Evolutionary conservation across 495 filamentous ascomycete species (phyloP), one percentile per base, ranked within the genome.

Genomic region (Paragyromitra xinjiangensis): DNA sequence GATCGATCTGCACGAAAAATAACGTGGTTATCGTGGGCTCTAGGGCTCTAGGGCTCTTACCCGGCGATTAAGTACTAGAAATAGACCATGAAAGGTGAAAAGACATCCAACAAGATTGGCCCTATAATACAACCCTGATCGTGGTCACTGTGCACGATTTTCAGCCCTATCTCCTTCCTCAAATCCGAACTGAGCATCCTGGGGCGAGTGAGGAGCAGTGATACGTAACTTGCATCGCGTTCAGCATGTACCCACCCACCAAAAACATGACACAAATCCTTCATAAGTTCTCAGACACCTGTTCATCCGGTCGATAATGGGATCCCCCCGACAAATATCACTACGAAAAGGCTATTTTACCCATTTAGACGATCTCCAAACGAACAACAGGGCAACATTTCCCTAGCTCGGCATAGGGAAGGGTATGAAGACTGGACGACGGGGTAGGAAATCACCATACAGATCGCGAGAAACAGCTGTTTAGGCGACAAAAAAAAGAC

Each of bases 131-230:
- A 39, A 39, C 26, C 58, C 26, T 62, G 58, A 34, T 69, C 67
- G 67, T 69, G 53, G 67, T 34, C 22, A 62, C 34, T 44, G 45
- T 61, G 67, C 37, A 70, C 3, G 9, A 16, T 59, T 12, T 37
- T 37, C 67, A 70, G 67, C 67, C 67, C 67, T 70, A 70, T 61
- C 22, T 39, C 26, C 67, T 29, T 22, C 29, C 14, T 39, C 16
- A 22, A n/a, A 6, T 19, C 65, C 19, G 19, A 34, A 45, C 6
- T 48, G 53, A 59, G 53, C 24, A 8, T 19, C 58, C 16, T 1
- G 19, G 22, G 16, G 19, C 67, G 55, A 70, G 67, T 70, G 67
- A 70, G 67, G 40, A 26, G 8, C 37, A 45, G 55, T 70, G 68
- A 62, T 61, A 59, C 68, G 24, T 39, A 59, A 29, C 39, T 44